phyloP scores from a whole-genome alignment of 805 yeast genomes.

The Starmerella cellae region DNA sequence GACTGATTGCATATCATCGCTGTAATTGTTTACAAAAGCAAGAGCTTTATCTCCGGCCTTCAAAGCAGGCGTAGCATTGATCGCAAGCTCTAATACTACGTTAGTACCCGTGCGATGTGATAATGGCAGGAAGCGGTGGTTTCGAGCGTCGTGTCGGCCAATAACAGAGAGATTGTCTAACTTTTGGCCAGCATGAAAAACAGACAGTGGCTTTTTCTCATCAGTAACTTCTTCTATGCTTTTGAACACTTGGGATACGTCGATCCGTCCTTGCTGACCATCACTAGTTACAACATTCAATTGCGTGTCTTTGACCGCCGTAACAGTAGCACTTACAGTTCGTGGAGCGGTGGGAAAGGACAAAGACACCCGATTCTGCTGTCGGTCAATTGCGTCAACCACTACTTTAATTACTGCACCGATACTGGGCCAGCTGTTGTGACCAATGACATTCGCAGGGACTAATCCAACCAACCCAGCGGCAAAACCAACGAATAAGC shows the following conservation, averaged over 20 bases:
- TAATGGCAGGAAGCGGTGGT: constrained; percentile 52
- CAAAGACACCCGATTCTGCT: constrained; percentile 50
- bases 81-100: constrained; percentile 50
- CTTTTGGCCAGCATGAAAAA: constrained; percentile 44
- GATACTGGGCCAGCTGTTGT: constrained; percentile 40
- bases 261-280: constrained; percentile 71
- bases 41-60: constrained; percentile 38
- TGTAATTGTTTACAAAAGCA: constrained; percentile 54
- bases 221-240: constrained; percentile 42
- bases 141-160: constrained; percentile 63
- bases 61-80: constrained; percentile 35
- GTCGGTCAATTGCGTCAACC: constrained; percentile 55
- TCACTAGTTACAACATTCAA: constrained; percentile 55
- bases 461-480: constrained; percentile 64
- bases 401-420: constrained; percentile 28
- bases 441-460: constrained; percentile 38
- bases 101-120: constrained; percentile 45
- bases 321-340: constrained; percentile 32
- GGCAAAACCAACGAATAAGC: constrained; percentile 73
- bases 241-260: constrained; percentile 56
- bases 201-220: constrained; percentile 42
- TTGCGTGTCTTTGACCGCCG: constrained; percentile 56
- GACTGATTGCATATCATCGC: constrained; percentile 37
- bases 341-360: constrained; percentile 6
- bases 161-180: constrained; percentile 49